Evolutionary conservation across 2,329 filamentous ascomycete genomes (phyloP).

Genomic region (Penicillium sclerotigenum): DNA sequence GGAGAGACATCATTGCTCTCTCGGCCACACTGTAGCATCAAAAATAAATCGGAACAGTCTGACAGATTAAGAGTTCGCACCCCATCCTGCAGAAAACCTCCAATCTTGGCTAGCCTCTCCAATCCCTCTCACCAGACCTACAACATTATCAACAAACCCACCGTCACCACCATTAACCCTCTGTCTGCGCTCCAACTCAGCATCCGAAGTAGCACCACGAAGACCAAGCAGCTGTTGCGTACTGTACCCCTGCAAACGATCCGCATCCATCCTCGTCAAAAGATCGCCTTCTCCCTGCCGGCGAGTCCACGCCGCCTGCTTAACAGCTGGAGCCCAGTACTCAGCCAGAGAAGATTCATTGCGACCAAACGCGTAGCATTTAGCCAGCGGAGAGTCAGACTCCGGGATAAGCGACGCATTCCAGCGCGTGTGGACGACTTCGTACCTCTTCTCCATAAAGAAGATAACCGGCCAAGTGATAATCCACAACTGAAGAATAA

Average conservation of each 20-base stretch:
- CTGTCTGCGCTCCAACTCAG: constrained; percentile 21
- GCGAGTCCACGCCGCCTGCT: constrained; percentile 35
- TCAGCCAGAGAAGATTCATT: constrained; percentile 31
- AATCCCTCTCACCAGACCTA: constrained; percentile 27
- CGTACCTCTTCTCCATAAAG: constrained; percentile 38
- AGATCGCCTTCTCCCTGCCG: constrained; percentile 16
- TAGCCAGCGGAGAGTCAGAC: constrained; percentile 7
- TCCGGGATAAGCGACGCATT: constrained; percentile 23
- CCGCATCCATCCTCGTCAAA: constrained; percentile 21
- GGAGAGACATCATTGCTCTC: background rate
- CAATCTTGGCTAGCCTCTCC: constrained; percentile 25
- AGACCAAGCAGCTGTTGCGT: constrained; percentile 15
- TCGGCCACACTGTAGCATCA: background rate
- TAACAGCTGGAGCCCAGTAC: constrained; percentile 35
- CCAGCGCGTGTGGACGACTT: constrained; percentile 33
- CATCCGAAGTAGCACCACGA: constrained; percentile 10
- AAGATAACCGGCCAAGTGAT: constrained; percentile 40
- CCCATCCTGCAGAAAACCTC: constrained; percentile 26
- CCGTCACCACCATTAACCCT: constrained; percentile 25
- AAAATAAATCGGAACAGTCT: background rate
- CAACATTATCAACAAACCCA: constrained; percentile 25
- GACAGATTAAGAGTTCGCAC: constrained; percentile 16
- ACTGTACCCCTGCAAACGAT: constrained; percentile 20
- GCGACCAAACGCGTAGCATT: constrained; percentile 25
- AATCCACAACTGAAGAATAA: constrained; percentile 41